Conservation (phyloP, 2,329 filamentous ascomycete species). For the Ascochyta rabiei region DNA sequence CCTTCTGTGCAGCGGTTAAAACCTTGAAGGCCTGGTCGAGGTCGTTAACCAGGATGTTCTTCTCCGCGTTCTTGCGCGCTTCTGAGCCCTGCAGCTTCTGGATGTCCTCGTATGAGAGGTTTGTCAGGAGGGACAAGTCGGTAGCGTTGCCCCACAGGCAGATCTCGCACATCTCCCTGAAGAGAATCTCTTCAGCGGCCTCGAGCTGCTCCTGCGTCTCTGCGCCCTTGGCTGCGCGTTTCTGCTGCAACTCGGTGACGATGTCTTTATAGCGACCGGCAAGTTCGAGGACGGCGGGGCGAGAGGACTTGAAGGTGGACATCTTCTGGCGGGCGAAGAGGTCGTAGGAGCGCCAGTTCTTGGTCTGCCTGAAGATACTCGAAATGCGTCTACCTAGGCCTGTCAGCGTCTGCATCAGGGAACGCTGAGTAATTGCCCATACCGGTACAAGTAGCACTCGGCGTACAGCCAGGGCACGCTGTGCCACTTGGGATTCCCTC, state of each 20-base stretch:
- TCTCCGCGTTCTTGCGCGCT: slow-evolving; percentile 83
- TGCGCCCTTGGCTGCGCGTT: slow-evolving; percentile 51
- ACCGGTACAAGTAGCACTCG: slow-evolving; percentile 94
- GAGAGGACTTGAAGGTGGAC: slow-evolving; percentile 88
- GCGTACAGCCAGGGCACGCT: slow-evolving; percentile 85
- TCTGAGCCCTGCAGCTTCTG: slow-evolving; percentile 92
- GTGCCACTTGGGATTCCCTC: slow-evolving; percentile 80
- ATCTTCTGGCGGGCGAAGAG: slow-evolving; percentile 90
- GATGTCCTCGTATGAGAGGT: slow-evolving; percentile 91
- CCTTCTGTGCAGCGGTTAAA: slow-evolving; percentile 68
- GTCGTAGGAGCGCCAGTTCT: slow-evolving; percentile 88
- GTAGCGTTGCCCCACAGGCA: slow-evolving; percentile 98
- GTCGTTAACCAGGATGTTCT: slow-evolving; percentile 92
- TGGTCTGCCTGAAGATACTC: slow-evolving; percentile 76
- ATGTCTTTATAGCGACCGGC: slow-evolving; percentile 79
- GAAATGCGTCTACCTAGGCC: slow-evolving; percentile 70
- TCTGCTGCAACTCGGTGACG: slow-evolving; percentile 67
- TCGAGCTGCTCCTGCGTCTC: slow-evolving; percentile 60
- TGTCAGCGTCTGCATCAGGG: slow-evolving; percentile 5
- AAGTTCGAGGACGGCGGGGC: slow-evolving; percentile 82
- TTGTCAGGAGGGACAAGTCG: slow-evolving; percentile 88
- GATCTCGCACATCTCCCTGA: slow-evolving; percentile 93
- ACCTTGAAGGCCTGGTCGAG: slow-evolving; percentile 73
- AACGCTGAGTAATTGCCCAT: slow-evolving; percentile 21
- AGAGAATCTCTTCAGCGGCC: slow-evolving; percentile 77